Evolutionary conservation across 768 basidiomycete genomes (phyloP).

Genomic region (Obba rivulosa): DNA sequence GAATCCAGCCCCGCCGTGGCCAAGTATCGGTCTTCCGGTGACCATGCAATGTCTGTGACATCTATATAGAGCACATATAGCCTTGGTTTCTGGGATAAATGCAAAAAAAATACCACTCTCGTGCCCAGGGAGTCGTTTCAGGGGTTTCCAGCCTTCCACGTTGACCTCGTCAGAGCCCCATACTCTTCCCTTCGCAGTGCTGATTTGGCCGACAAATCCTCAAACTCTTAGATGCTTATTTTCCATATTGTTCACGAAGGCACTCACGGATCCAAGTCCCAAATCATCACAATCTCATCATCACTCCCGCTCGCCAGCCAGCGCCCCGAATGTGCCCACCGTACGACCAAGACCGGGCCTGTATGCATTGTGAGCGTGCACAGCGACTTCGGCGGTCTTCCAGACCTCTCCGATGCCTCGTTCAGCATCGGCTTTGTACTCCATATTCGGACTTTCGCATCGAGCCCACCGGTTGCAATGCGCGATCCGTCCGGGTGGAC

Average conservation of each 20-base stretch:
- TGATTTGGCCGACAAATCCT: too few species aligned
- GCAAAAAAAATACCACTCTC: constrained; percentile 67
- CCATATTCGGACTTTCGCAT: constrained; percentile 97
- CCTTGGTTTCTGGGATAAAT: constrained; percentile 3
- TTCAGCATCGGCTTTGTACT: constrained; percentile 93
- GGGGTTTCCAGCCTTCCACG: constrained; percentile 94
- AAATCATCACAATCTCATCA: constrained; percentile 93
- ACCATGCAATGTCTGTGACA: constrained; percentile 94
- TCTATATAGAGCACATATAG: constrained; percentile 49
- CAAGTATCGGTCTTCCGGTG: constrained; percentile 84
- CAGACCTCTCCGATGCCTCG: constrained; percentile 55
- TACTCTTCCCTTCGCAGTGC: constrained; percentile 76
- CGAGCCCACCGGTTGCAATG: constrained; percentile 95
- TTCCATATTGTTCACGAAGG: constrained; percentile 1
- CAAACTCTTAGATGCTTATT: constrained; percentile 2
- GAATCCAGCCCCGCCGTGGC: constrained; percentile 94
- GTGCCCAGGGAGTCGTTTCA: constrained; percentile 89
- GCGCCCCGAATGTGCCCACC: constrained; percentile 91
- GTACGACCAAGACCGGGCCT: constrained; percentile 83
- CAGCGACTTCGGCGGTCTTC: constrained; percentile 77
- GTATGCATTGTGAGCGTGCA: constrained; percentile 93
- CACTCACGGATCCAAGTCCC: constrained; percentile 94
- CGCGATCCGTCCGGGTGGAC: constrained; percentile 95
- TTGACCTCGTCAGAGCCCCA: constrained; percentile 97
- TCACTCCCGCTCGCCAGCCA: constrained; percentile 97